phyloP scores from a whole-genome alignment of 2,329 filamentous ascomycete genomes.

The Whalleya microplaca region DNA sequence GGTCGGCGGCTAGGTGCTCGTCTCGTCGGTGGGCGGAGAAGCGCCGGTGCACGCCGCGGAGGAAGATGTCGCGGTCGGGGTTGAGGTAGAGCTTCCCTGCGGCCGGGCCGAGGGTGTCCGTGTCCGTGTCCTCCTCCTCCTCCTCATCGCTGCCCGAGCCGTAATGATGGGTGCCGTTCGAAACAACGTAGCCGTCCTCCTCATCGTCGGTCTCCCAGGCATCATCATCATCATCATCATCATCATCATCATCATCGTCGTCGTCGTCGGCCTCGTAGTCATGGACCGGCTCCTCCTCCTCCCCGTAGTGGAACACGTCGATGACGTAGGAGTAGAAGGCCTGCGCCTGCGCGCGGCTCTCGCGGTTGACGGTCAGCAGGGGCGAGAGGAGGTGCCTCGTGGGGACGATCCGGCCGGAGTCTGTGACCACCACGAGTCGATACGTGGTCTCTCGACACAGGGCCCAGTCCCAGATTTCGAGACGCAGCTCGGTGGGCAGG shows the following conservation, averaged over 20 bases:
- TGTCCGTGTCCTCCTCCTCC: too few species aligned
- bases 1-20: too few species aligned
- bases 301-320: neutral
- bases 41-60: neutral
- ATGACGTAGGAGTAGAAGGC: conserved; percentile 8
- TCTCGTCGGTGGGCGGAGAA: too few species aligned
- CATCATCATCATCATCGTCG: too few species aligned
- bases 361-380: conserved; percentile 6
- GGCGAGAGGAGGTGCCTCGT: conserved; percentile 6
- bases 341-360: conserved; percentile 14
- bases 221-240: too few species aligned
- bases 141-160: too few species aligned
- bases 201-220: neutral
- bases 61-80: conserved; percentile 3
- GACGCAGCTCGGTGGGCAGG: conserved; percentile 13
- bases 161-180: too few species aligned
- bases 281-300: too few species aligned
- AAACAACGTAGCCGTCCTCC: too few species aligned
- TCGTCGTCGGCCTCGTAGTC: too few species aligned
- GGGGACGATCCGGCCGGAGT: neutral
- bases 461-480: conserved; percentile 1
- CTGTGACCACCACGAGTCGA: neutral
- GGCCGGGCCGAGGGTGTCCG: neutral
- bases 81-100: conserved; percentile 3
- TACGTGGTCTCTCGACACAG: conserved; percentile 4